Conservation (phyloP, 495 filamentous ascomycete species). For the Halenospora varia region DNA sequence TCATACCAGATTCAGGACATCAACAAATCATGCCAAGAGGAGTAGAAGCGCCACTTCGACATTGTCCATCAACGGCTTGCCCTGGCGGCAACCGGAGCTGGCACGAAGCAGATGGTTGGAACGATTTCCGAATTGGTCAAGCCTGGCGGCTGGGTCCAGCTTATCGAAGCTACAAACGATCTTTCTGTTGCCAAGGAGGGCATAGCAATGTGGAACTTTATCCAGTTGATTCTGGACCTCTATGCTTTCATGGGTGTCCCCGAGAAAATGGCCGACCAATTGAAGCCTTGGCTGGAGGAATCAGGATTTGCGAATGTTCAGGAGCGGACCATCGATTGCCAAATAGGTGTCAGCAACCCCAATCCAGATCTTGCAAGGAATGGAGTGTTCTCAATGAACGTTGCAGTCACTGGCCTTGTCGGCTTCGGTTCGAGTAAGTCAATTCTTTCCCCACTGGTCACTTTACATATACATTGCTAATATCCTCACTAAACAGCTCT, state of each 20-base stretch:
- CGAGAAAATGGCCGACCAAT: background rate
- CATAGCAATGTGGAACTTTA: background rate
- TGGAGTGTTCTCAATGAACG: background rate
- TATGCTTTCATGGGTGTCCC: background rate
- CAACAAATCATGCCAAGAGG: background rate
- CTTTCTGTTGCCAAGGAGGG: background rate
- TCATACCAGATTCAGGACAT: background rate
- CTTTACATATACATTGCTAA: background rate
- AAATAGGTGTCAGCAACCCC: background rate
- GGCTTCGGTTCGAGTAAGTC: background rate
- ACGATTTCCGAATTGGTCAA: background rate
- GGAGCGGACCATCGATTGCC: background rate
- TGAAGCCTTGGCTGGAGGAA: background rate
- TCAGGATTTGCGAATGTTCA: background rate
- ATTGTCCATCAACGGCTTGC: background rate
- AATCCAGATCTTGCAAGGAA: background rate
- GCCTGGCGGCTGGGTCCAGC: background rate
- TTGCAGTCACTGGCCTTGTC: background rate
- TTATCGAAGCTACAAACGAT: background rate
- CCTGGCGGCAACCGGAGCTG: background rate
- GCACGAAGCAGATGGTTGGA: background rate
- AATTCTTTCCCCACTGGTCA: background rate
- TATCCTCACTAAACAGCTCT: background rate
- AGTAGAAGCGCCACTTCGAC: background rate
- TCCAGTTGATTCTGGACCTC: background rate